phyloP scores from a whole-genome alignment of 495 filamentous ascomycete genomes.

The Apiosordaria backusii region DNA sequence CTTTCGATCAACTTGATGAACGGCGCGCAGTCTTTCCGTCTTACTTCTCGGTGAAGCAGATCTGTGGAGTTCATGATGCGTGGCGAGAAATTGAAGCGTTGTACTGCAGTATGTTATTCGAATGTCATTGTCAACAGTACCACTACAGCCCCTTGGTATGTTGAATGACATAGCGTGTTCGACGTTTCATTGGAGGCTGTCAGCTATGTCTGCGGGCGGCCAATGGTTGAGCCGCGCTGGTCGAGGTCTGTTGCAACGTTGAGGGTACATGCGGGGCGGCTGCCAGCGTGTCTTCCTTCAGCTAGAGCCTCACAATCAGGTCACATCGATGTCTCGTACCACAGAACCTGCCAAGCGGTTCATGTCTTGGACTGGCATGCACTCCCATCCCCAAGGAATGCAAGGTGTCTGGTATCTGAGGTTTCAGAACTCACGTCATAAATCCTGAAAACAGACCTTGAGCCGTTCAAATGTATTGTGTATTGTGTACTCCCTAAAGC shows the following conservation, averaged over 20 bases:
- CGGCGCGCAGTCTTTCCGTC: neutral
- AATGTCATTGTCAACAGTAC: neutral
- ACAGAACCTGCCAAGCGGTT: neutral
- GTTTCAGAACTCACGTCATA: too few relatives aligned
- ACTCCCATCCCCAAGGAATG: too few relatives aligned
- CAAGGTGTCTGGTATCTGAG: neutral
- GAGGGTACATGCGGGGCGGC: slow-evolving; percentile 1
- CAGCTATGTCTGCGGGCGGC: neutral
- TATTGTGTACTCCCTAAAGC: too few relatives aligned
- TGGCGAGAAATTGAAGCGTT: neutral
- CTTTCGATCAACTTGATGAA: too few relatives aligned
- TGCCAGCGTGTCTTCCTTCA: neutral
- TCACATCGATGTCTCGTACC: neutral
- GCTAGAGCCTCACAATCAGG: slow-evolving; percentile 1
- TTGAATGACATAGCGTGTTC: too few relatives aligned
- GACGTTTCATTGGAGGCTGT: neutral
- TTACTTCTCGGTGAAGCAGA: neutral
- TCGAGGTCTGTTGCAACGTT: neutral
- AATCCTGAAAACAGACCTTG: too few relatives aligned
- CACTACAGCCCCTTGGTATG: neutral
- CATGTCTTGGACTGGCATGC: too few relatives aligned
- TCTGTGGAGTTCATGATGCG: slow-evolving; percentile 3
- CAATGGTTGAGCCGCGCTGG: neutral
- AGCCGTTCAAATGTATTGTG: too few relatives aligned
- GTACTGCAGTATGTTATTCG: too few relatives aligned